Percentiles rank a stretch among this genome's conserved stretches.
These are phyloP conservation scores for Populus deltoides DNA, from an alignment of 345 rosid genomes.

Conservation along the genomic window DNA sequence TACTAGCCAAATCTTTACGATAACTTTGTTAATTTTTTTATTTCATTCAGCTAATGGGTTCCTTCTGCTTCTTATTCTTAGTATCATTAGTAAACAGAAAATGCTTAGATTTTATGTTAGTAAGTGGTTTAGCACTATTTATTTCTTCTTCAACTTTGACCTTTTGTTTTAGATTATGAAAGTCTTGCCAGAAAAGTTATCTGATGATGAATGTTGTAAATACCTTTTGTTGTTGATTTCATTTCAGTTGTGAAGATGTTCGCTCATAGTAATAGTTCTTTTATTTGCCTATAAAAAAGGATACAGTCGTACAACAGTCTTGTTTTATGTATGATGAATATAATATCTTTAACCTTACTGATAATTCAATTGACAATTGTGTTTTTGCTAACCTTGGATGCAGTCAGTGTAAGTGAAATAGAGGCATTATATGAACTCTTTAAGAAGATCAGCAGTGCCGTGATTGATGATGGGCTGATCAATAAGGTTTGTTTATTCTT, in stretches of 20 bases:
- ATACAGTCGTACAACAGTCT: not conserved
- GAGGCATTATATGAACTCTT: slow-evolving; percentile 98
- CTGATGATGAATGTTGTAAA: not conserved
- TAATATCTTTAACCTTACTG: not conserved
- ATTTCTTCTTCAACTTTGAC: not conserved
- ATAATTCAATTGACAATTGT: slow-evolving; percentile 18
- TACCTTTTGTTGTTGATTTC: not conserved
- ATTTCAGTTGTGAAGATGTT: not conserved
- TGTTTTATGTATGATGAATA: not conserved
- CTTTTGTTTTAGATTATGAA: not conserved
- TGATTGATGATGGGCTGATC: slow-evolving; percentile 92
- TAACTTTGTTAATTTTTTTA: slow-evolving; percentile 1
- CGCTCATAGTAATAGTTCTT: not conserved
- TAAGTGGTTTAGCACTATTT: not conserved
- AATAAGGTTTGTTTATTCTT: slow-evolving; percentile 60
- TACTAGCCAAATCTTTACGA: slow-evolving; percentile 12
- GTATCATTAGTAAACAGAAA: not conserved
- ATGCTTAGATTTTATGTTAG: not conserved
- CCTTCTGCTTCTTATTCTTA: not conserved
- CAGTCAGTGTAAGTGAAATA: slow-evolving; percentile 98
- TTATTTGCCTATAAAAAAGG: not conserved
- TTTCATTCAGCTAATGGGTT: not conserved
- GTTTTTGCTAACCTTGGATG: slow-evolving; percentile 23
- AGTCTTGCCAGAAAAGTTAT: not conserved
- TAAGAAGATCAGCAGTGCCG: slow-evolving; percentile 98